phyloP scores from a whole-genome alignment of 768 basidiomycete species.

The Fistulinella prunicolor region DNA sequence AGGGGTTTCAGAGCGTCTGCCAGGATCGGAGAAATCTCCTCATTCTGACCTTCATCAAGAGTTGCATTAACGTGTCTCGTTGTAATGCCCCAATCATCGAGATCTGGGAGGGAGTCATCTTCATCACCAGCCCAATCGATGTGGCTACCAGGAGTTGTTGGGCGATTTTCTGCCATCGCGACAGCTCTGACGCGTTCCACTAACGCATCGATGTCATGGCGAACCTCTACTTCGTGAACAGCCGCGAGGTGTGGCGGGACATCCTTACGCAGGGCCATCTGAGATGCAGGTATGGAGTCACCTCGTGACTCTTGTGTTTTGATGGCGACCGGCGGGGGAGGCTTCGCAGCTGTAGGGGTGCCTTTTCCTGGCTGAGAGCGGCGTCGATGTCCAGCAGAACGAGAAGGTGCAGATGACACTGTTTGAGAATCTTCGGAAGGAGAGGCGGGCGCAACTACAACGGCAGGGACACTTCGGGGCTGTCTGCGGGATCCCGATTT shows the following conservation, averaged over 20 bases:
- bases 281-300: slow-evolving; percentile 19
- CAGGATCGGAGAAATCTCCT: slow-evolving; percentile 65
- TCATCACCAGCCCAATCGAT: slow-evolving; percentile 91
- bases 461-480: slow-evolving; percentile 18
- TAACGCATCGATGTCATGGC: slow-evolving; percentile 67
- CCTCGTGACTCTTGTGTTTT: slow-evolving; percentile 36
- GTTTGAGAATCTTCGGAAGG: slow-evolving; percentile 21
- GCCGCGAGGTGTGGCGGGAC: slow-evolving; percentile 54
- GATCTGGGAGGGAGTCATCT: slow-evolving; percentile 73
- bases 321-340: slow-evolving; percentile 15
- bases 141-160: slow-evolving; percentile 71
- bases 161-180: slow-evolving; percentile 66
- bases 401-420: slow-evolving; percentile 36
- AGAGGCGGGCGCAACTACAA: slow-evolving; percentile 21
- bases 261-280: slow-evolving; percentile 45
- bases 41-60: slow-evolving; percentile 29
- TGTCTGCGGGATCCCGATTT: slow-evolving; percentile 24
- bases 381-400: slow-evolving; percentile 46
- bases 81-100: slow-evolving; percentile 82
- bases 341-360: slow-evolving; percentile 14
- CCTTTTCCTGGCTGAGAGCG: slow-evolving; percentile 42
- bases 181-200: slow-evolving; percentile 74
- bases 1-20: slow-evolving; percentile 61
- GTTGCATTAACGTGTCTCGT: slow-evolving; percentile 35
- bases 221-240: slow-evolving; percentile 44